Evolutionary conservation across 305 asterid genomes (phyloP), one percentile per base, ranked within the genome.

Genomic region (Fraxinus floribunda): DNA sequence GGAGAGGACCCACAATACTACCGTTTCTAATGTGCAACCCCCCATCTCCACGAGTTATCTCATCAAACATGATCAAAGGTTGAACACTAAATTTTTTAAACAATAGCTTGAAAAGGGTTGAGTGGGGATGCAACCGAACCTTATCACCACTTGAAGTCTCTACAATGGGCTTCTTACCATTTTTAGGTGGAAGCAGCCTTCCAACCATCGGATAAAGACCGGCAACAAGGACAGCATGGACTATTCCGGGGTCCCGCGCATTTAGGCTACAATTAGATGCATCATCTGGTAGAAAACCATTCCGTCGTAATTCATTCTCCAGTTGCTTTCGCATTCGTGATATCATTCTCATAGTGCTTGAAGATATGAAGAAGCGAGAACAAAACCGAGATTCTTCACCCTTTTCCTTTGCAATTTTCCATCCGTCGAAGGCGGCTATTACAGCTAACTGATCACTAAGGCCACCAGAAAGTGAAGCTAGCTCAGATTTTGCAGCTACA

Each of bases 161-260:
- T 52, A 94, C 85, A 16, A 91, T 86, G 57, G 80, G 79, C 85
- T 87, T 86, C 88, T 80, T 89, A 77, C 92, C 91, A 36, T 77
- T 83, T 87, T 78, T 85, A 29, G 88, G 88, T 0, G 92, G 90
- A 84, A 93, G 85, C 81, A 94, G 77, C 86, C 92, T 92, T 84
- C 98, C 99, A 5, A 94, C 90, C 94, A 86, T 93, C 20, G 98
- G 98, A 88, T 96, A 96, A 75, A 94, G 86, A 81, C 98, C 98
- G 3, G 97, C 88, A 76, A 93, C 88, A 82, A 96, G 88, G 24
- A 96, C 96, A 35, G 97, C 91, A 41, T 92, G 94, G 32, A 96
- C 85, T 79, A 94, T 91, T 71, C 99, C 99, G 0, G 98, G 95
- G 74, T 96, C 91, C 18, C 77, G 93, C 13, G 94, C 89, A 52